Conservation (phyloP, 805 yeast species). For the Pichia gijzeniarum region DNA sequence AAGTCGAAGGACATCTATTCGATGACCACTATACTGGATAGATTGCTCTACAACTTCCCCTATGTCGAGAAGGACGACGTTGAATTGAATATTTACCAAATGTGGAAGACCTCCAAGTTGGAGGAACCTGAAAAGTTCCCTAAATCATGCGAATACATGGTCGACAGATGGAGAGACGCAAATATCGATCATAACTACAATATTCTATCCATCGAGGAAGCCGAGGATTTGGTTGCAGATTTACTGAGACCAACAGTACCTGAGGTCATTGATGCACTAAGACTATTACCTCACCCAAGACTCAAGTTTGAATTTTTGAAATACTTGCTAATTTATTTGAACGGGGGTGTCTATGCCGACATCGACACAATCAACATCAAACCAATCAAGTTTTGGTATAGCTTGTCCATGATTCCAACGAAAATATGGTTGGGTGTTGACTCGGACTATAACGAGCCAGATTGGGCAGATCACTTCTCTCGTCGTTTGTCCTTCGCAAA, state of each 20-base stretch:
- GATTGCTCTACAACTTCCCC: slow-evolving; percentile 27
- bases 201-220: slow-evolving; percentile 24
- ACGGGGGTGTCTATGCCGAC: slow-evolving; percentile 58
- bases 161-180: slow-evolving; percentile 29
- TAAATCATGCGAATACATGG: slow-evolving; percentile 21
- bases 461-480: slow-evolving; percentile 26
- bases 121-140: slow-evolving; percentile 21
- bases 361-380: slow-evolving; percentile 52
- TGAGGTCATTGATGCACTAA: slow-evolving; percentile 45
- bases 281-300: slow-evolving; percentile 44
- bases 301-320: slow-evolving; percentile 49
- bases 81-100: slow-evolving; percentile 28
- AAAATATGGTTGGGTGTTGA: slow-evolving; percentile 21
- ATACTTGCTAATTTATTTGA: slow-evolving; percentile 42
- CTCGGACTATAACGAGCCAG: slow-evolving; percentile 24
- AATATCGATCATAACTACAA: slow-evolving; percentile 27
- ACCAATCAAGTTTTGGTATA: slow-evolving; percentile 33
- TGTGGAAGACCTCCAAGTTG: slow-evolving; percentile 21
- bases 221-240: slow-evolving; percentile 27
- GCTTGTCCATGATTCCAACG: slow-evolving; percentile 13
- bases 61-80: slow-evolving; percentile 21
- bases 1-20: slow-evolving; percentile 25
- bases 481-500: slow-evolving; percentile 27
- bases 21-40: slow-evolving; percentile 25
- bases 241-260: slow-evolving; percentile 35